phyloP scores from a whole-genome alignment of 805 yeast species.

The Lachancea quebecensis region DNA sequence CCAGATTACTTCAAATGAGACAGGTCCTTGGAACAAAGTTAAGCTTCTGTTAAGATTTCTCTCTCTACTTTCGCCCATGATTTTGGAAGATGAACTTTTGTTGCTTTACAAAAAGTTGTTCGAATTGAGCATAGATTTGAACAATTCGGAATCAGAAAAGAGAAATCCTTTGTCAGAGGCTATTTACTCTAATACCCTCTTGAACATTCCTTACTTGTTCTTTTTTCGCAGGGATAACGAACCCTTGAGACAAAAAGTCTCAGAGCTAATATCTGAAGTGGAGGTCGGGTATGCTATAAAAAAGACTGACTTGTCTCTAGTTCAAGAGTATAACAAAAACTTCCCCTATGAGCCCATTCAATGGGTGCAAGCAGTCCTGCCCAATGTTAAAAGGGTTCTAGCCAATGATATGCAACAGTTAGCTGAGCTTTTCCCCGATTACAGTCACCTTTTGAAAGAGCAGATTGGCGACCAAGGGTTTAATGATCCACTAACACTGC shows the following conservation, averaged over 20 bases:
- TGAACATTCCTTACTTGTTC: conserved; percentile 59
- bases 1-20: conserved; percentile 31
- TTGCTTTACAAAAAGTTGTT: conserved; percentile 49
- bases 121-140: conserved; percentile 49
- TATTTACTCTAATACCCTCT: conserved; percentile 51
- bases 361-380: conserved; percentile 44
- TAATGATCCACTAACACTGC: conserved; percentile 31
- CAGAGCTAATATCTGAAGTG: conserved; percentile 43
- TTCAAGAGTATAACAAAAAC: conserved; percentile 24
- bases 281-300: conserved; percentile 22
- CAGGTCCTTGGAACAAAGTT: conserved; percentile 61
- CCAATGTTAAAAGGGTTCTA: conserved; percentile 39
- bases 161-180: conserved; percentile 63
- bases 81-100: conserved; percentile 43
- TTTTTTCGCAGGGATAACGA: conserved; percentile 35
- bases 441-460: conserved; percentile 30
- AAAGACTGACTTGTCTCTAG: conserved; percentile 16
- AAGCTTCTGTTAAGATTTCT: conserved; percentile 68
- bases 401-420: conserved; percentile 39
- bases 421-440: conserved; percentile 35
- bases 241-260: conserved; percentile 30
- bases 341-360: conserved; percentile 46
- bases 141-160: conserved; percentile 29
- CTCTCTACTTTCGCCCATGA: conserved; percentile 56
- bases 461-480: conserved; percentile 29